Base-by-base conservation (phyloP, 176 grass and related monocot species). In the Eragrostis nindensis region DNA sequence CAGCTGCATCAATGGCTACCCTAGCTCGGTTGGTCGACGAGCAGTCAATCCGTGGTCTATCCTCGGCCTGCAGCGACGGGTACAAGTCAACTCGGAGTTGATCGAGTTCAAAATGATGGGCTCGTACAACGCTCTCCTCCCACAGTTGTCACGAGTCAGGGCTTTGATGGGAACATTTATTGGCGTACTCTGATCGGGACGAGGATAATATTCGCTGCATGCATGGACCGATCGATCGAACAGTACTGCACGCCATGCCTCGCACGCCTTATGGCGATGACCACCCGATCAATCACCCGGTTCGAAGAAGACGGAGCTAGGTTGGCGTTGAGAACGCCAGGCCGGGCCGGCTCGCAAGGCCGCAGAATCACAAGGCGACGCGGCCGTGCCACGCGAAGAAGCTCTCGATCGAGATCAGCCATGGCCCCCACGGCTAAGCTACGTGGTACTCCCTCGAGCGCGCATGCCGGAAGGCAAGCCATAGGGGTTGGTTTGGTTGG, bases 41-140 rank as follows among this genome's bases (percentile, higher is more conserved):
- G 47, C 77, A 68, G 53, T 77, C 43, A 68, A 46, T 52, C 49
- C 49, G 17, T 52, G 2, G 74, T 52, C 24, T 11, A 50, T 41
- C 26, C 25, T 25, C 53, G 22, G 63, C 21, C n/a, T 55, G 3
- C 30, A 67, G 19, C 7, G 42, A 21, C 62, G 2, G 32, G 62
- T 70, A 47, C 71, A 21, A 48, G 82, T 89, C 87, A 81, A 89
- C 76, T 76, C 32, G 44, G 62, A 88, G 80, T 32, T 30, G 68
- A 66, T 73, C 49, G 62, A 79, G 62, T 45, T 79, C 52, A 73
- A 83, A 77, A 87, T 86, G 61, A 80, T 67, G 48, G 56, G 11
- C 68, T 44, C 40, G 61, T 52, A 49, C n/a, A n/a, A n/a, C 46
- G 8, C 7, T 56, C 21, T 21, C 11, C 52, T 21, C 27, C n/a